Evolutionary conservation across 2,329 filamentous ascomycete species (phyloP).

Genomic region (Aureobasidium uvarum): DNA sequence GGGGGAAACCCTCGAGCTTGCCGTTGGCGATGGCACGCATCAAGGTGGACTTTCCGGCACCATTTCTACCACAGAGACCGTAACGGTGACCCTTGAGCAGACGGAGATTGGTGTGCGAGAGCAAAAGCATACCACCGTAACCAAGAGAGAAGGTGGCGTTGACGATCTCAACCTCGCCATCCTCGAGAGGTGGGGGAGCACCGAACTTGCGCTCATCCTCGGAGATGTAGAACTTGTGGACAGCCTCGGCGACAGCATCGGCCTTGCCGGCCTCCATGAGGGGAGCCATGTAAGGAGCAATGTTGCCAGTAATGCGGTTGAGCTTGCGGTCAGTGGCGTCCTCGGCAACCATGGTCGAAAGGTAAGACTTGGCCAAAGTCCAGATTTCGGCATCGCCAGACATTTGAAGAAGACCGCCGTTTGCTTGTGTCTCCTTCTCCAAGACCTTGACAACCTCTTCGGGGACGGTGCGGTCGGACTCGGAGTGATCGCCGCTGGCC

Average conservation of each 20-base stretch:
- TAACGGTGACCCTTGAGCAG: constrained; percentile 96
- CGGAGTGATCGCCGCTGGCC: constrained; percentile 53
- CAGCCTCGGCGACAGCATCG: constrained; percentile 64
- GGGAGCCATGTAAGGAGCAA: constrained; percentile 72
- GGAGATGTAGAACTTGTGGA: constrained; percentile 75
- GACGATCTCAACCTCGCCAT: constrained; percentile 92
- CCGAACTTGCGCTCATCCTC: constrained; percentile 89
- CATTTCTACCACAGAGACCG: constrained; percentile 94
- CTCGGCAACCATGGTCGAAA: constrained; percentile 81
- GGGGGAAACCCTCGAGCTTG: constrained; percentile 95
- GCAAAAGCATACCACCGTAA: constrained; percentile 94
- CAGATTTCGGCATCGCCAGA: constrained; percentile 62
- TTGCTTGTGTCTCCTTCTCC: constrained; percentile 71
- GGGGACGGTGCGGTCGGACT: constrained; percentile 63
- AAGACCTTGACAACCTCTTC: constrained; percentile 74
- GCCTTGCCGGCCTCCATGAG: constrained; percentile 64
- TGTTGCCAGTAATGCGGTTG: constrained; percentile 65
- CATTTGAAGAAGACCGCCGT: constrained; percentile 61
- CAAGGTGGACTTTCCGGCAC: constrained; percentile 96
- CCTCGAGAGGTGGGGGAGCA: constrained; percentile 79
- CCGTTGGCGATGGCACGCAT: constrained; percentile 96
- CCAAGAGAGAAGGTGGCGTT: constrained; percentile 97
- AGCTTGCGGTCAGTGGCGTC: constrained; percentile 81
- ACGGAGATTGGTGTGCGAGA: constrained; percentile 92
- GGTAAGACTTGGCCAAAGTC: constrained; percentile 67